A percentile compares a stretch with the other conserved stretches of the same genome.
These are phyloP conservation scores for Colletotrichum noveboracense DNA, from an alignment of 2,329 filamentous ascomycete genomes.

Conservation along the genomic window DNA sequence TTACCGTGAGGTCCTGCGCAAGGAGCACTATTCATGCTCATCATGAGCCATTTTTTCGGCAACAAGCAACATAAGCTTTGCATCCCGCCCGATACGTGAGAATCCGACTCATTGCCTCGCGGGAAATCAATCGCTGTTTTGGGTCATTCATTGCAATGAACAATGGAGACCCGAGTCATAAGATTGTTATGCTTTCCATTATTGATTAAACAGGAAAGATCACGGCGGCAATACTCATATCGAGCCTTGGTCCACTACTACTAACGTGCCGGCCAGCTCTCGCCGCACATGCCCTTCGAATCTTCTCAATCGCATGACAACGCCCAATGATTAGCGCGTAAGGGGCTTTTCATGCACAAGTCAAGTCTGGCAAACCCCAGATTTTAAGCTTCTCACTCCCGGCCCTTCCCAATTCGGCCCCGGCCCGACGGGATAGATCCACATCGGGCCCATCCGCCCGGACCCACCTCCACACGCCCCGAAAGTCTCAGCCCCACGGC, in stretches of 20 bases:
- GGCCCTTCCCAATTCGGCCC: not conserved
- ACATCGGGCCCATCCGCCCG: not conserved
- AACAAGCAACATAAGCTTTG: not conserved
- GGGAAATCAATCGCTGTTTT: not conserved
- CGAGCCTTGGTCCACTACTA: not conserved
- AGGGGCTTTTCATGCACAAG: rapidly evolving
- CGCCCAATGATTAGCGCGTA: not conserved
- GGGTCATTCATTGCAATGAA: rapidly evolving
- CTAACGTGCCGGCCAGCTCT: not conserved
- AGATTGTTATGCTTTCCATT: not conserved
- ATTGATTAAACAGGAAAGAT: not conserved
- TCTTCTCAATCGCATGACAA: rapidly evolving
- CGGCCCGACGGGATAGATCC: not conserved
- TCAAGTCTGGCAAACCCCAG: not conserved
- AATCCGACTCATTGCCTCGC: not conserved
- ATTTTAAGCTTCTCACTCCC: not conserved
- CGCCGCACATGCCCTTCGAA: rapidly evolving
- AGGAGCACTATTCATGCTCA: not conserved
- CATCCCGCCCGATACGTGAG: not conserved
- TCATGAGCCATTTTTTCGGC: not conserved
- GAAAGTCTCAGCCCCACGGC: not conserved
- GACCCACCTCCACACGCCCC: not conserved
- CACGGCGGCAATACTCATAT: not conserved
- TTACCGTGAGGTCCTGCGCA: rapidly evolving
- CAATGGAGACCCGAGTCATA: rapidly evolving